Evolutionary conservation across 2,329 filamentous ascomycete genomes (phyloP).

Genomic region (Coleophoma eucalyptorum): DNA sequence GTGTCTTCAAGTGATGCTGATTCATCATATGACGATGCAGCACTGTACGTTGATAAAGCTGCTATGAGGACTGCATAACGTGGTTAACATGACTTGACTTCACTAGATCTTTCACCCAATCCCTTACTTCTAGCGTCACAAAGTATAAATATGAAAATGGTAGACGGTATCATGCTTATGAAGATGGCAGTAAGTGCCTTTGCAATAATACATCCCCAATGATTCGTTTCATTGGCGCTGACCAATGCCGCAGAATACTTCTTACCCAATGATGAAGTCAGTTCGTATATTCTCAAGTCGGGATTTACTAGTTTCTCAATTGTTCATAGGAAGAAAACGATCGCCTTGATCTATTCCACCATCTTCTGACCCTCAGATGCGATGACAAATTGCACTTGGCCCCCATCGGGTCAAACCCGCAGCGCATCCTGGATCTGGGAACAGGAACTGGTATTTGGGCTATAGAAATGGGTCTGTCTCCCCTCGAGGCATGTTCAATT

Average conservation of each 20-base stretch:
- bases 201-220: too few relatives aligned
- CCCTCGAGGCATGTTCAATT: constrained; percentile 19
- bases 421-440: constrained; percentile 10
- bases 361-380: constrained; percentile 15
- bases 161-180: constrained; percentile 40
- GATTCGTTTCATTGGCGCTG: too few relatives aligned
- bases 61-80: neutral
- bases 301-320: constrained; percentile 5
- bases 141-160: constrained; percentile 44
- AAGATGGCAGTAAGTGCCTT: constrained; percentile 29
- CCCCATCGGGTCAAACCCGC: constrained; percentile 18
- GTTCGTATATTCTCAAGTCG: constrained; percentile 4
- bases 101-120: constrained; percentile 11
- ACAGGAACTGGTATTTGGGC: constrained; percentile 60
- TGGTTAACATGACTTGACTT: neutral
- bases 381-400: constrained; percentile 15
- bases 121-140: constrained; percentile 37
- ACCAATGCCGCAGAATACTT: constrained; percentile 16
- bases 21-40: constrained; percentile 4
- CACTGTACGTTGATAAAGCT: neutral
- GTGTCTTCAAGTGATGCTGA: constrained; percentile 1
- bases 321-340: constrained; percentile 11
- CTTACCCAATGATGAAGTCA: constrained; percentile 19
- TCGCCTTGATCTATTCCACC: constrained; percentile 17
- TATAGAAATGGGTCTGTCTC: constrained; percentile 50